Percentiles rank a stretch among this genome's conserved stretches.
phyloP scores from a whole-genome alignment of 768 basidiomycete genomes.

The Cubamyces sp. region DNA sequence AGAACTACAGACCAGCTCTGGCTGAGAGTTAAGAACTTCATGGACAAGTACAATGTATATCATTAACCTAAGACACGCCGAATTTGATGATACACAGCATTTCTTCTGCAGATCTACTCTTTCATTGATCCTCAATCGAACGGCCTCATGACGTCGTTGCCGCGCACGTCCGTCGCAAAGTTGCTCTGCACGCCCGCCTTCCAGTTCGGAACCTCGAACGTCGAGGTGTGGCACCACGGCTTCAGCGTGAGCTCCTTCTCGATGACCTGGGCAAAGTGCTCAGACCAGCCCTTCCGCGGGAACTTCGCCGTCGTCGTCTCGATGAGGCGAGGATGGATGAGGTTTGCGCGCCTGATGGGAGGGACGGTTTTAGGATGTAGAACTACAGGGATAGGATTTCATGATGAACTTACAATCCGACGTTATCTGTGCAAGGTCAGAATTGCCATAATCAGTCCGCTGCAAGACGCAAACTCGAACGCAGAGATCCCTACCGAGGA shows the following conservation, averaged over 20 bases:
- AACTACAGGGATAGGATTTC: neutral
- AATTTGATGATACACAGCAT: neutral
- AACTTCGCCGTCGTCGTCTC: conserved; percentile 44
- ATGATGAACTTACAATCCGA: conserved; percentile 43
- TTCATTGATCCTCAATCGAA: conserved; percentile 37
- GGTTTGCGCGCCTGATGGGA: conserved; percentile 44
- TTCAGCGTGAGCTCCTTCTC: conserved; percentile 50
- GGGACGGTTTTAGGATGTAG: neutral
- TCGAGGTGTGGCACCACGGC: conserved; percentile 54
- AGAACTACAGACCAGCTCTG: no score
- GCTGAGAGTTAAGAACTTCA: no score
- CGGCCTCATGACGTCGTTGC: conserved; percentile 46
- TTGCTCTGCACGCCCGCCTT: conserved; percentile 46
- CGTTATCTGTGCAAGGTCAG: conserved; percentile 40
- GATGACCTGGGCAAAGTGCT: conserved; percentile 47
- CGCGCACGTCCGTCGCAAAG: conserved; percentile 51
- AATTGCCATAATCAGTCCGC: neutral
- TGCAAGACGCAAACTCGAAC: conserved; percentile 14
- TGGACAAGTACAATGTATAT: no score
- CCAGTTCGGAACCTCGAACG: conserved; percentile 52
- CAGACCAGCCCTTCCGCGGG: conserved; percentile 51
- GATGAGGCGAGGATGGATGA: conserved; percentile 46
- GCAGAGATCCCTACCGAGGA: conserved; percentile 39
- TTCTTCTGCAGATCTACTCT: neutral
- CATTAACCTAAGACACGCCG: no score